Conservation (phyloP, 2,329 filamentous ascomycete genomes). For the Alternaria gaisen region DNA sequence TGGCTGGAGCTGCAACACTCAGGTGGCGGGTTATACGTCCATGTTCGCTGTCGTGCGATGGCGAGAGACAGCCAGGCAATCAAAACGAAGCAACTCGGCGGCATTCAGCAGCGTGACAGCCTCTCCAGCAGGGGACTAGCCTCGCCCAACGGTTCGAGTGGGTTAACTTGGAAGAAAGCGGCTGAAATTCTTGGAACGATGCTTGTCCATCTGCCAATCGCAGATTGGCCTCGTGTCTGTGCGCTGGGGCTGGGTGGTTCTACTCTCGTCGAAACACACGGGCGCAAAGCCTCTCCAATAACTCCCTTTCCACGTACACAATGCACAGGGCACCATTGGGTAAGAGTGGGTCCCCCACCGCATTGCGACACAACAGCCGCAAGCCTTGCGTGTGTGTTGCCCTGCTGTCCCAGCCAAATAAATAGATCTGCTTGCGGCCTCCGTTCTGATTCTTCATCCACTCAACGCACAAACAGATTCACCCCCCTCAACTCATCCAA, state of each 20-base stretch:
- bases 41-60: slow-evolving; percentile 2
- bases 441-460: slow-evolving; percentile 18
- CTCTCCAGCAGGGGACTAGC: slow-evolving; percentile 3
- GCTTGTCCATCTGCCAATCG: slow-evolving; percentile 25
- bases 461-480: slow-evolving; percentile 14
- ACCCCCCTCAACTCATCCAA: slow-evolving; percentile 9
- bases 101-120: slow-evolving; percentile 7
- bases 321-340: slow-evolving; percentile 7
- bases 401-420: slow-evolving; percentile 17
- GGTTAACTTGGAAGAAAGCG: slow-evolving; percentile 12
- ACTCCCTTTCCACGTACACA: background rate
- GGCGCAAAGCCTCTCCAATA: slow-evolving; percentile 15
- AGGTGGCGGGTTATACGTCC: slow-evolving; percentile 2
- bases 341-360: slow-evolving; percentile 3
- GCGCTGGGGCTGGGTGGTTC: slow-evolving; percentile 12
- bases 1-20: background rate
- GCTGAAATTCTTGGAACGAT: slow-evolving; percentile 27
- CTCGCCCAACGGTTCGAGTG: slow-evolving; percentile 16
- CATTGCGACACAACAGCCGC: slow-evolving; percentile 19
- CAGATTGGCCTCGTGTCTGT: slow-evolving; percentile 13
- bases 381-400: slow-evolving; percentile 7
- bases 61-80: background rate
- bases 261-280: slow-evolving; percentile 20
- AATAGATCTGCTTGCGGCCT: slow-evolving; percentile 17
- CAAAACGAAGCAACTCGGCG: slow-evolving; percentile 13